These are phyloP conservation scores for Nicotiana tomentosiformis DNA, from an alignment of 257 asterid species.

Conservation along the genomic window DNA sequence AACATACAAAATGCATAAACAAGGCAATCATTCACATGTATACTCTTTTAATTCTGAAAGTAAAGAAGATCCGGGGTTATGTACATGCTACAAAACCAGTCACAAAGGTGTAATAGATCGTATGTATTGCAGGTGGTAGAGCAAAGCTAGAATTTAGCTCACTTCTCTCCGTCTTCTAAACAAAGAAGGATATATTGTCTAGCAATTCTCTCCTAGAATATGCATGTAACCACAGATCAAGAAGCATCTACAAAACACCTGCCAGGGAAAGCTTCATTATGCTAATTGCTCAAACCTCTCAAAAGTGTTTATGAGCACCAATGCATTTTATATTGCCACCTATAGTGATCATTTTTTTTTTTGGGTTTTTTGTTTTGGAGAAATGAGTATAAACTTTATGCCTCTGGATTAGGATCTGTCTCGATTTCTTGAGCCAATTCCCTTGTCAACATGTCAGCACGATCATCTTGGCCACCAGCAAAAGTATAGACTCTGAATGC, in stretches of 20 bases:
- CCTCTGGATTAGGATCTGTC: conserved; percentile 33
- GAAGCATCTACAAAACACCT: conserved; percentile 7
- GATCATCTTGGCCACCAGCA: conserved; percentile 89
- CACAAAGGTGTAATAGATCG: background rate
- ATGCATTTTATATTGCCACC: background rate
- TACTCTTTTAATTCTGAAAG: background rate
- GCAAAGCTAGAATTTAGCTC: conserved; percentile 15
- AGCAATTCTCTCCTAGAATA: background rate
- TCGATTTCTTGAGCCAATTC: conserved; percentile 79
- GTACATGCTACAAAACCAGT: conserved; percentile 16
- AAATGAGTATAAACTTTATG: background rate
- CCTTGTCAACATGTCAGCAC: conserved; percentile 71
- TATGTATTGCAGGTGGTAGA: background rate
- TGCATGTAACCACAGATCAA: conserved; percentile 2
- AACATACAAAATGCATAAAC: background rate
- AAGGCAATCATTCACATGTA: background rate
- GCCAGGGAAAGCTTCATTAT: conserved; percentile 5
- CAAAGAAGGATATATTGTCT: background rate
- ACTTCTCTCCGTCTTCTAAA: background rate
- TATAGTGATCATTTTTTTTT: background rate
- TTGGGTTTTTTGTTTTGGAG: background rate
- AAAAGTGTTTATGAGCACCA: background rate
- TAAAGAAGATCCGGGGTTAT: background rate
- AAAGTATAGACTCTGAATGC: conserved; percentile 76
- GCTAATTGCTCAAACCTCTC: conserved; percentile 6